phyloP scores from a whole-genome alignment of 345 rosid genomes.

The Lenwebbia sp. region DNA sequence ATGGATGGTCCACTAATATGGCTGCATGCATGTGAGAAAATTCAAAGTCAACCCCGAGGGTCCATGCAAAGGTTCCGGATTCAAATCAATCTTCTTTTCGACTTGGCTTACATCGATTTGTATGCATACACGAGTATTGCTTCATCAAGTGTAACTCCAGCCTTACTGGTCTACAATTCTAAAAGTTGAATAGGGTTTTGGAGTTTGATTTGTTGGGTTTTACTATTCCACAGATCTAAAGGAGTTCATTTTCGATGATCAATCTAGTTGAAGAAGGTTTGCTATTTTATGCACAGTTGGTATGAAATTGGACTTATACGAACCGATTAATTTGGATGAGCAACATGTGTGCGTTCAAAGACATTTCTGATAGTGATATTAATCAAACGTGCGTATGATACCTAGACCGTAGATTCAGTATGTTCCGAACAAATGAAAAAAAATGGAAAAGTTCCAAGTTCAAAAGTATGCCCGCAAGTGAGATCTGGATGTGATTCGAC shows the following conservation, averaged over 20 bases:
- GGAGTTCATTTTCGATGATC: not conserved
- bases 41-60: not conserved
- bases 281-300: not conserved
- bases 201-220: not conserved
- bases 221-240: not conserved
- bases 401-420: no score
- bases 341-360: no score
- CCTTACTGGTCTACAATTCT: not conserved
- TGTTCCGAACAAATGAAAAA: no score
- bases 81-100: not conserved
- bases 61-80: not conserved
- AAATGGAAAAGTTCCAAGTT: no score
- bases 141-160: no score
- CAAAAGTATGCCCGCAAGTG: no score
- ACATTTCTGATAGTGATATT: no score
- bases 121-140: no score
- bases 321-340: not conserved
- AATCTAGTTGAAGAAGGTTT: not conserved
- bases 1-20: not conserved
- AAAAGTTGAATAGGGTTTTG: not conserved
- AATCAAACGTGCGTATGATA: no score
- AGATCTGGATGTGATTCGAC: no score
- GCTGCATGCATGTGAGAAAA: not conserved
- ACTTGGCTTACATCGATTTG: not conserved
- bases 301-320: not conserved